Evolutionary conservation across 2,329 filamentous ascomycete species (phyloP), one percentile per base, ranked within the genome.

Genomic region (Stemphylium lycopersici): DNA sequence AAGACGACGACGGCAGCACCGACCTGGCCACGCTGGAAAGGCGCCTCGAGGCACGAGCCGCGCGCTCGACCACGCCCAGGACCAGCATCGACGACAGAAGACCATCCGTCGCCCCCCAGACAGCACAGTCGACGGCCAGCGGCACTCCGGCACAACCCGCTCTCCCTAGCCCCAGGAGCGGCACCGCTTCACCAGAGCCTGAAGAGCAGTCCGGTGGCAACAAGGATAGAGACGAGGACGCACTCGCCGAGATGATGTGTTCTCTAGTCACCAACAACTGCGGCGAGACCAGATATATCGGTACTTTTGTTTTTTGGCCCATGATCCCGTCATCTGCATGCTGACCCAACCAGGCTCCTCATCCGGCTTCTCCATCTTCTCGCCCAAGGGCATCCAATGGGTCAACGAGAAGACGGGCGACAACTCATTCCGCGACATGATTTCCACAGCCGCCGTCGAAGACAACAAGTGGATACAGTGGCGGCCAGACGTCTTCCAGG

Each of bases 401-500:
- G 93, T 99, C 48, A 98, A 97, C 68, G 88, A 95, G 64, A 97
- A 96, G 80, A 98, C 93, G 2, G 95, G 95, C n/a, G 95, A 99
- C 71, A 87, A 83, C 18, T 96, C 92, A 0, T 99, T 99, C 76
- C 90, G 96, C 73, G 85, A 90, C 52, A 98, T 97, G 90, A 96
- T 99, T 50, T 88, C 91, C 47, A 90, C 93, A n/a, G 76, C 78
- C 3, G 91, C 90, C 22, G 87, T 96, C 37, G 91, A 96, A 65
- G 91, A 96, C 68, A 91, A 95, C 76, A 96, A 96, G 72, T 97
- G 91, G 90, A 91, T 91, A 67, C 91, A 95, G 67, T 98, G 95
- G 95, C 96, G 96, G 70, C 93, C 93, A n/a, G 93, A 98, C 72
- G 89, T 98, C 20, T 98, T 98, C 75, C 86, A 89, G 44, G 93